These are phyloP conservation scores for Cyberlindnera saturnus DNA, from an alignment of 805 yeast species.

Conservation along the genomic window DNA sequence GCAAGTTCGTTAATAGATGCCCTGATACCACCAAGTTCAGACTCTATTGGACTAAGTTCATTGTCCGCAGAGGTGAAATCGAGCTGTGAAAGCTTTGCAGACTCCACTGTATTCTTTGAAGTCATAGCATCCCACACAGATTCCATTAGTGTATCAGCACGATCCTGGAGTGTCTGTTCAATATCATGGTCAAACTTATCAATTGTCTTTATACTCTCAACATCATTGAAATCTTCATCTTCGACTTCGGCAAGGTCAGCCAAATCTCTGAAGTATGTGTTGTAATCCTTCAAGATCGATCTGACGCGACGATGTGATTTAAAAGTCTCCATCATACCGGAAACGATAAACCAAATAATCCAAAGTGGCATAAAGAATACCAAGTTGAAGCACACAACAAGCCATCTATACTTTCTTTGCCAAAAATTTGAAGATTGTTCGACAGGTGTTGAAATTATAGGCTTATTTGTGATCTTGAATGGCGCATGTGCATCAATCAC, in stretches of 20 bases:
- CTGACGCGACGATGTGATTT: conserved; percentile 35
- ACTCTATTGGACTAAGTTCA: background rate
- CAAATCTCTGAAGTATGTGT: conserved; percentile 19
- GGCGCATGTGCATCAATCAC: conserved; percentile 47
- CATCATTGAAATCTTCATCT: conserved; percentile 1
- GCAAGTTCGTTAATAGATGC: conserved; percentile 26
- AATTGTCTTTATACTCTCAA: conserved; percentile 8
- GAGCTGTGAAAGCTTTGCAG: conserved; percentile 16
- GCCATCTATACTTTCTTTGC: conserved; percentile 41
- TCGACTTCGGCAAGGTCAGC: conserved; percentile 11
- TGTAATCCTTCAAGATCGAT: conserved; percentile 22
- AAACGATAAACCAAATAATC: conserved; percentile 49
- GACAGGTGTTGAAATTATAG: conserved; percentile 6
- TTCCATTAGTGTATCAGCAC: conserved; percentile 60
- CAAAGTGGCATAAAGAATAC: conserved; percentile 57
- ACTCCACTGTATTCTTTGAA: conserved; percentile 23
- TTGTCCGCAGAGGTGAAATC: conserved; percentile 6
- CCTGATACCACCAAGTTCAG: conserved; percentile 8
- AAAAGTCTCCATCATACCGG: conserved; percentile 34
- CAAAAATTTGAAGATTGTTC: conserved; percentile 24
- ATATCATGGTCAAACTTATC: conserved; percentile 25
- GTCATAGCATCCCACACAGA: conserved; percentile 56
- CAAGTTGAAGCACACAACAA: conserved; percentile 37
- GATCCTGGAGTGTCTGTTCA: conserved; percentile 46
- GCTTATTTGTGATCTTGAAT: conserved; percentile 25